Conservation (phyloP, 208 protist species). For the Acanthamoeba comandoni region DNA sequence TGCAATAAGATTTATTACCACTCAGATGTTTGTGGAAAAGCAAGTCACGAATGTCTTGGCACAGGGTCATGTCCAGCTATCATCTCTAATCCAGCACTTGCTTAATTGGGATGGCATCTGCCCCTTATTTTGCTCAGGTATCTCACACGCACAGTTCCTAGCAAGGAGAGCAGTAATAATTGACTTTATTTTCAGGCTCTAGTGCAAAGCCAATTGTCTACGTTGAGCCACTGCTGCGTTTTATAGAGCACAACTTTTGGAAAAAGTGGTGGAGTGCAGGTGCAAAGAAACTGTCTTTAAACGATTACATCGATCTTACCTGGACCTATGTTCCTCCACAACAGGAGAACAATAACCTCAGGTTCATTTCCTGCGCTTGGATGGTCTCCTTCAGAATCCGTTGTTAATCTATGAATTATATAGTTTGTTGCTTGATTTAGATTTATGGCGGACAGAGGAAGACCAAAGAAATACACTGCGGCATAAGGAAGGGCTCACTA, state of each 20-base stretch:
- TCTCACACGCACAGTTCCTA: neutral
- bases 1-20: too few relatives aligned
- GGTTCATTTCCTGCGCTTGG: too few relatives aligned
- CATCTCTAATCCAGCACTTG: constrained; percentile 19
- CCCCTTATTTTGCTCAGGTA: constrained; percentile 36
- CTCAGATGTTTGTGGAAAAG: too few relatives aligned
- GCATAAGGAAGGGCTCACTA: too few relatives aligned
- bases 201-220: constrained; percentile 65
- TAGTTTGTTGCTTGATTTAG: too few relatives aligned
- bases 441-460: too few relatives aligned
- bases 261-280: constrained; percentile 45
- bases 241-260: constrained; percentile 61
- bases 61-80: constrained; percentile 57
- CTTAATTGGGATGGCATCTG: constrained; percentile 71
- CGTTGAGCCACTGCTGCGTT: constrained; percentile 44
- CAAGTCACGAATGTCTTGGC: neutral
- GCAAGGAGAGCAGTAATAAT: neutral
- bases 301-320: constrained; percentile 42
- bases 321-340: constrained; percentile 56
- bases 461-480: too few relatives aligned
- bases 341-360: too few relatives aligned
- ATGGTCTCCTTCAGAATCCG: too few relatives aligned
- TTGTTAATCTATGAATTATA: too few relatives aligned
- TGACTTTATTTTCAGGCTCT: neutral
- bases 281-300: constrained; percentile 14